Evolutionary conservation across 768 basidiomycete species (phyloP), one percentile per base, ranked within the genome.

Genomic region (Psilocybe sp.): DNA sequence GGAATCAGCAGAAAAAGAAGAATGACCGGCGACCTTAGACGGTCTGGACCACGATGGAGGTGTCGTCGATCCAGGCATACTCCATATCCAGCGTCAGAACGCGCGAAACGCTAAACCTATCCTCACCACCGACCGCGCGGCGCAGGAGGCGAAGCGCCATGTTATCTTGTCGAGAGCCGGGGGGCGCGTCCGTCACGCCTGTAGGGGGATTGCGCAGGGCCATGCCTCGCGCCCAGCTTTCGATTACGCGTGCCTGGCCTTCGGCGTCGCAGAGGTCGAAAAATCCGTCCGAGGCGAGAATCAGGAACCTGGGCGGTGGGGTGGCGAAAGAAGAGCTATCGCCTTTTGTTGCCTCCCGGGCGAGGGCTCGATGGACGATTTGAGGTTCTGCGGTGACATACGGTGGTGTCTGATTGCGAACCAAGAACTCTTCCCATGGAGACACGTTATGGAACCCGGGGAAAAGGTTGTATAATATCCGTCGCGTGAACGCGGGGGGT

Each of bases 261-360:
- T 76, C 69, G 19, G 69, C 72, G 18, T 67, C 65, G 58, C 83
- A 87, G 9, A 87, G 57, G 44, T 85, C 85, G 23, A 77, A 69
- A 58, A 86, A 83, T 20, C 85, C 85, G 56, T 86, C 85, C 14
- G 84, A 85, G n/a, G 76, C 73, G 32, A 85, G 68, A 44, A 87
- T 70, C 43, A 87, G 77, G 67, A 77, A 85, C 34, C 74, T 70
- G n/a, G 76, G 74, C 9, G 52, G 41, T 9, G 57, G 50, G 16
- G 57, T 48, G 14, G 48, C 43, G 36, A 23, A 15, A 16, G 11
- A 23, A n/a, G 10, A 41, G 19, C 32, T 8, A 36, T 28, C 13
- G 49, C 11, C 23, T 38, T 37, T 19, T 34, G 33, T 18, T 50
- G 35, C 20, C 42, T 34, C 12, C 15, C 18, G n/a, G 40, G 46